Evolutionary conservation across 441 rosid species (phyloP), one percentile per base, ranked within the genome.

Genomic region (Populus tomentosa): DNA sequence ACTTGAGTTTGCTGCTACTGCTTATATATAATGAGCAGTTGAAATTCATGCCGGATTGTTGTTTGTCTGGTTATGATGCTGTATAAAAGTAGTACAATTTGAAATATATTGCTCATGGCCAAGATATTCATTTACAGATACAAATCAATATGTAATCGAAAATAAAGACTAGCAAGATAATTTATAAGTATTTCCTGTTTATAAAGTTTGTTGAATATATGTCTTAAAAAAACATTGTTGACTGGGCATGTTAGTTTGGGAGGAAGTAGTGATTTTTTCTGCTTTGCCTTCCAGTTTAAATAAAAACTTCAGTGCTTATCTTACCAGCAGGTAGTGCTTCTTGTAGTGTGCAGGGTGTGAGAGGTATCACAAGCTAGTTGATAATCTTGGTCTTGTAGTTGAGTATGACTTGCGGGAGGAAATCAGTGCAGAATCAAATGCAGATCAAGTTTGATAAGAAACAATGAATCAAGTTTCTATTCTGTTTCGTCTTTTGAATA

Each of bases 271-370:
- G 38, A 30, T 46, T 80, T 59, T 21, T 30, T 77, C 33, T 72
- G 46, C 67, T 36, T 53, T 75, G 46, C 38, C n/a, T 78, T 23
- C 50, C 70, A 30, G 23, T 28, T 66, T 53, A 46, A 32, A 68
- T 23, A 73, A 77, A 68, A 71, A 28, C n/a, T 24, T 63, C 56
- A 38, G n/a, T 61, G 69, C 70, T 77, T n/a, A 33, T 79, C 75
- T 74, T 65, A 75, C 75, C 18, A 78, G 79, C 71, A 76, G 46
- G 42, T 10, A 28, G 18, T 75, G 32, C 65, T 85, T 80, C 75
- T 82, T 80, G 36, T 85, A 92, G 97, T 92, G 99, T 85, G 98
- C 86, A 83, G 98, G 98, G 67, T 91, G 99, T 83, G 90, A 89
- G 35, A 82, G 13, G 82, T 90, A 94, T 89, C 99, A 94, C 87